Conservation (phyloP, 2,329 filamentous ascomycete genomes). For the Monilinia vaccinii-corymbosi region DNA sequence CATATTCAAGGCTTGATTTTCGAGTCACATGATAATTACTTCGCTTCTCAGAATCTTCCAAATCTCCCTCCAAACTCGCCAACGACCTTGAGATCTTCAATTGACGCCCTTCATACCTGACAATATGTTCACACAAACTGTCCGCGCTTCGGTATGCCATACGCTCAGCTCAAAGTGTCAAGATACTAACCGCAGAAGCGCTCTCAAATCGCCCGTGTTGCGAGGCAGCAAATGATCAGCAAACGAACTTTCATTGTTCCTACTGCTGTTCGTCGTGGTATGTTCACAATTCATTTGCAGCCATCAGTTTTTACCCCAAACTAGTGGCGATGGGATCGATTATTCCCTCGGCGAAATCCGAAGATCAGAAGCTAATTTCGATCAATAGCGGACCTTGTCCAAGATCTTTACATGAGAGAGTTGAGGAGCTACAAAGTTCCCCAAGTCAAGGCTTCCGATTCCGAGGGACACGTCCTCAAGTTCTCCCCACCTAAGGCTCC, state of each 20-base stretch:
- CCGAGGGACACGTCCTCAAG: slow-evolving; percentile 83
- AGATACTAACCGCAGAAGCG: slow-evolving; percentile 26
- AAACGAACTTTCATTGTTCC: slow-evolving; percentile 30
- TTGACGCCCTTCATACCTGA: slow-evolving; percentile 9
- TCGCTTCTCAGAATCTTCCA: slow-evolving; percentile 14
- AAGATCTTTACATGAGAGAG: slow-evolving; percentile 95
- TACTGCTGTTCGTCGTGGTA: slow-evolving; percentile 30
- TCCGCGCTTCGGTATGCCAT: slow-evolving; percentile 30
- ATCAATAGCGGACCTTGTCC: slow-evolving; percentile 78
- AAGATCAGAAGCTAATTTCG: slow-evolving; percentile 16
- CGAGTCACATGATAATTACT: slow-evolving; percentile 4
- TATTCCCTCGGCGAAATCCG: not conserved
- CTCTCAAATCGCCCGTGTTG: slow-evolving; percentile 30
- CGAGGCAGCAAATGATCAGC: slow-evolving; percentile 26
- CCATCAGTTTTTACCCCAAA: not conserved
- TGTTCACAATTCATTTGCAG: slow-evolving; percentile 12
- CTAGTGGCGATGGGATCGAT: not conserved
- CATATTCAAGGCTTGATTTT: not conserved
- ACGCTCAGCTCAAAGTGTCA: slow-evolving; percentile 14
- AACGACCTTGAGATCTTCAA: slow-evolving; percentile 8
- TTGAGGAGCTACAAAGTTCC: slow-evolving; percentile 90
- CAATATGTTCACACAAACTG: slow-evolving; percentile 30
- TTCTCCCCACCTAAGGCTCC: slow-evolving; percentile 76
- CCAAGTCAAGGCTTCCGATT: slow-evolving; percentile 73
- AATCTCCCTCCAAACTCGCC: slow-evolving; percentile 11